phyloP scores from a whole-genome alignment of 495 filamentous ascomycete species.

The Chaetomium tenue region DNA sequence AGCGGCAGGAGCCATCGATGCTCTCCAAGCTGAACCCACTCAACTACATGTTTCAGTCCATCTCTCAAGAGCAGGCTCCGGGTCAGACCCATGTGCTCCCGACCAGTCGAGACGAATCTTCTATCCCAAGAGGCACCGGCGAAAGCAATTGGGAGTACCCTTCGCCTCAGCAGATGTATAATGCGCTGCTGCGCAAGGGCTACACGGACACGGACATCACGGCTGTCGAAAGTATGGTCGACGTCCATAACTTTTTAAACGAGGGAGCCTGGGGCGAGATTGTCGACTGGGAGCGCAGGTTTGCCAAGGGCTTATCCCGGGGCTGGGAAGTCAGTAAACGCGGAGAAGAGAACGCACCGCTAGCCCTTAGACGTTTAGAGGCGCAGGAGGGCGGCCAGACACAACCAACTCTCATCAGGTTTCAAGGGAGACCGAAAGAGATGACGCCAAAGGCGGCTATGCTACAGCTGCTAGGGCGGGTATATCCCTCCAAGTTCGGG shows the following conservation, averaged over 20 bases:
- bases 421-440: constrained; percentile 84
- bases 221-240: constrained; percentile 95
- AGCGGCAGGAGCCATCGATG: constrained; percentile 41
- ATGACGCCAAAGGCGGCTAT: constrained; percentile 86
- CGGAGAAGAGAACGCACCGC: constrained; percentile 60
- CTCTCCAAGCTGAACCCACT: constrained; percentile 82
- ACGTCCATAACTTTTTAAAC: constrained; percentile 96
- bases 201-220: constrained; percentile 90
- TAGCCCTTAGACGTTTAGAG: constrained; percentile 37
- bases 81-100: constrained; percentile 71
- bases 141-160: constrained; percentile 94
- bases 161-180: constrained; percentile 99
- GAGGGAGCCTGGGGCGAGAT: constrained; percentile 97
- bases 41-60: constrained; percentile 90
- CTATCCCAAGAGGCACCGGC: constrained; percentile 79
- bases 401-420: constrained; percentile 72
- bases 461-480: constrained; percentile 68
- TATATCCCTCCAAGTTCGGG: constrained; percentile 78
- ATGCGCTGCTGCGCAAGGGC: constrained; percentile 91
- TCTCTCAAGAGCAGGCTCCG: constrained; percentile 74
- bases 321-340: constrained; percentile 74
- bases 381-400: constrained; percentile 37
- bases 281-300: constrained; percentile 83
- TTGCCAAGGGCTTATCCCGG: constrained; percentile 63
- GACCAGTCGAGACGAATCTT: constrained; percentile 72